phyloP scores from a whole-genome alignment of 2,329 filamentous ascomycete genomes.

The Annulohypoxylon truncatum region DNA sequence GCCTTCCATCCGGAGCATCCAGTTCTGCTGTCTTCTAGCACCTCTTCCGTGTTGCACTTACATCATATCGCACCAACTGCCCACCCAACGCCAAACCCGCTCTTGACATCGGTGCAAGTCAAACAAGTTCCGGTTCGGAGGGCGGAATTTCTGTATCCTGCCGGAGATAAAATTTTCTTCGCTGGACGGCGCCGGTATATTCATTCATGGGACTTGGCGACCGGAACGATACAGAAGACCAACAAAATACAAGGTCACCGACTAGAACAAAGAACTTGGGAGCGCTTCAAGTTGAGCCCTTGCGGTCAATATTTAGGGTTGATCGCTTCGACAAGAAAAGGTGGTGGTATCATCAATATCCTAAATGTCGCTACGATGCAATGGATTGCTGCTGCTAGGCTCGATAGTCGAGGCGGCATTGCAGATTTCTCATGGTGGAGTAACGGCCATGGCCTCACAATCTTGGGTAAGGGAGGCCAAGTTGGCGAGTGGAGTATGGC shows the following conservation, averaged over 20 bases:
- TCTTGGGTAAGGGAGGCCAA: constrained; percentile 87
- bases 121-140: constrained; percentile 85
- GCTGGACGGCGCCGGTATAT: constrained; percentile 91
- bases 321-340: constrained; percentile 81
- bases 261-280: constrained; percentile 90
- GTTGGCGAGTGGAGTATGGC: constrained; percentile 88
- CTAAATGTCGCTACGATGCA: constrained; percentile 83
- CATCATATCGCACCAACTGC: constrained; percentile 87
- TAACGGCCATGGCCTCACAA: constrained; percentile 81
- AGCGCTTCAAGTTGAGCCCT: constrained; percentile 87
- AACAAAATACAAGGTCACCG: constrained; percentile 78
- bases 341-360: constrained; percentile 88
- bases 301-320: constrained; percentile 89
- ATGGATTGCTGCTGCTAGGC: constrained; percentile 84
- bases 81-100: constrained; percentile 83
- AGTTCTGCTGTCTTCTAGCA: constrained; percentile 88
- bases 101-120: constrained; percentile 89
- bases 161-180: constrained; percentile 84
- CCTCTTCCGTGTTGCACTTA: constrained; percentile 84
- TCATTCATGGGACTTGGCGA: constrained; percentile 90
- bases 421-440: constrained; percentile 95
- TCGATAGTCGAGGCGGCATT: constrained; percentile 85
- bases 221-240: constrained; percentile 85
- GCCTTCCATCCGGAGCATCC: constrained; percentile 91
- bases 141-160: constrained; percentile 80